Conservation (phyloP, 2,329 filamentous ascomycete species). For the Fusarium sp. region DNA sequence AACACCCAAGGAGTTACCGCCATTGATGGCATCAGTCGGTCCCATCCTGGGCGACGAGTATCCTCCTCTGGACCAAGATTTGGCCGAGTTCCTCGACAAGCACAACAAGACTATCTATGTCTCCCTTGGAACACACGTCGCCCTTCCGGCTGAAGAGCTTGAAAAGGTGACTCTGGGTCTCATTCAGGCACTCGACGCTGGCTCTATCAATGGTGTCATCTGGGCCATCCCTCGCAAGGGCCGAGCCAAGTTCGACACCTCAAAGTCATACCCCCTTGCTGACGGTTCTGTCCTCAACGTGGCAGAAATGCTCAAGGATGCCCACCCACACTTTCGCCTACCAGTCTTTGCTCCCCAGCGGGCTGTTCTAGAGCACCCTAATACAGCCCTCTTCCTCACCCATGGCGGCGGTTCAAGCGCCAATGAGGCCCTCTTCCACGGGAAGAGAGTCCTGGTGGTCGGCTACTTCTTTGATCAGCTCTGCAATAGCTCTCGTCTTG, state of each 20-base stretch:
- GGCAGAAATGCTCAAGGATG: slow-evolving; percentile 41
- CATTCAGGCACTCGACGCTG: slow-evolving; percentile 34
- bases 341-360: slow-evolving; percentile 52
- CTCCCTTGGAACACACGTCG: slow-evolving; percentile 54
- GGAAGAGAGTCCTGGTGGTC: slow-evolving; percentile 48
- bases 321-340: slow-evolving; percentile 45
- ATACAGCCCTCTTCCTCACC: slow-evolving; percentile 50
- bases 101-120: slow-evolving; percentile 51
- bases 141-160: slow-evolving; percentile 44
- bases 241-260: slow-evolving; percentile 37
- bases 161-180: slow-evolving; percentile 47
- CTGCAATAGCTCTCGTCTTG: slow-evolving; percentile 49
- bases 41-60: slow-evolving; percentile 51
- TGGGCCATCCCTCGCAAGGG: slow-evolving; percentile 47
- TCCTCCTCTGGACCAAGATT: slow-evolving; percentile 41
- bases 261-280: slow-evolving; percentile 19
- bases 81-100: slow-evolving; percentile 44
- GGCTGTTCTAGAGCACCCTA: slow-evolving; percentile 49
- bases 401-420: slow-evolving; percentile 53
- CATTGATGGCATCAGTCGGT: slow-evolving; percentile 50
- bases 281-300: slow-evolving; percentile 21
- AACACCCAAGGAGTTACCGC: slow-evolving; percentile 52
- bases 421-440: slow-evolving; percentile 53
- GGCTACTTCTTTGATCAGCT: slow-evolving; percentile 55
- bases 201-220: slow-evolving; percentile 51